Percentiles rank a stretch among this genome's conserved stretches.
Conservation (phyloP, 2,329 filamentous ascomycete genomes). For the Fusarium mexicanum region DNA sequence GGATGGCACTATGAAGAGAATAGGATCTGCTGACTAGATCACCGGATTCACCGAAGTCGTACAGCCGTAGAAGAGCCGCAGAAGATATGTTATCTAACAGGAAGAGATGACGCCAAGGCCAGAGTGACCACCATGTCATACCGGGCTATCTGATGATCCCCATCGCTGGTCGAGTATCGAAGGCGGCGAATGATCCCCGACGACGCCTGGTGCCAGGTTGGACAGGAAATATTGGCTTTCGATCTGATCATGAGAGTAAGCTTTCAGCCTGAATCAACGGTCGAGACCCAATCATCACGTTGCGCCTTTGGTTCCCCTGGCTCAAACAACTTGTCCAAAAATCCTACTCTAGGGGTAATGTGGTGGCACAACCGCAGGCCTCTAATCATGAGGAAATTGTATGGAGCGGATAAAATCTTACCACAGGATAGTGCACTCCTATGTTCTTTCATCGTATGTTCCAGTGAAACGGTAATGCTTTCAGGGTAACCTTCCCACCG, state of each 20-base stretch:
- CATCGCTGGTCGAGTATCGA: neutral
- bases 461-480: neutral
- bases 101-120: constrained; percentile 3
- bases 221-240: neutral
- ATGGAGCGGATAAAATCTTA: neutral
- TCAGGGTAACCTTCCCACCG: neutral
- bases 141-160: neutral
- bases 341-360: neutral
- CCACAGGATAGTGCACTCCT: neutral
- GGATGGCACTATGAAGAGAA: neutral
- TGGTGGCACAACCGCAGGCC: neutral
- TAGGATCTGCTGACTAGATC: constrained; percentile 2
- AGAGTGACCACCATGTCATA: constrained; percentile 13
- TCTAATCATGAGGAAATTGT: neutral
- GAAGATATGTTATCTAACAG: neutral
- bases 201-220: neutral
- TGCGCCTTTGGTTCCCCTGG: neutral
- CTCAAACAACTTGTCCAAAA: neutral
- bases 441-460: neutral
- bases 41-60: constrained; percentile 1
- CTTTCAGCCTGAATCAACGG: neutral
- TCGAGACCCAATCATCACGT: neutral
- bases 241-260: neutral
- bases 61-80: neutral
- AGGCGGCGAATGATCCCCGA: neutral